A percentile compares a stretch with the other conserved stretches of the same genome.
phyloP scores from a whole-genome alignment of 257 asterid genomes.

The Jaltomata sinuosa region DNA sequence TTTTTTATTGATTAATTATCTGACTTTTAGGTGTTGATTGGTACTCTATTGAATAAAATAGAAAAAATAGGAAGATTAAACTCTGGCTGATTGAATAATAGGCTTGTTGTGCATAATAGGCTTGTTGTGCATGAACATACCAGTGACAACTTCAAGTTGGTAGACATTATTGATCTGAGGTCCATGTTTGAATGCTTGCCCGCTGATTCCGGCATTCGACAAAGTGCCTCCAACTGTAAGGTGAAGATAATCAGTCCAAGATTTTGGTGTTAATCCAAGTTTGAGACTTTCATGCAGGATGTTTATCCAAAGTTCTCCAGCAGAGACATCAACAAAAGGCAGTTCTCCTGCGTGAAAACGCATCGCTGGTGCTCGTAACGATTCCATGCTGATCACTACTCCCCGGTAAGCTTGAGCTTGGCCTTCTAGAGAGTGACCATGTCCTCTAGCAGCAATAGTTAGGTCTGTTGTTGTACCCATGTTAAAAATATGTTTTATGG shows the following conservation, averaged over 20 bases:
- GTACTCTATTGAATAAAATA: background rate
- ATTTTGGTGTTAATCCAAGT: slow-evolving; percentile 71
- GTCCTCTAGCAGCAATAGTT: slow-evolving; percentile 82
- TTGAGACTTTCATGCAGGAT: slow-evolving; percentile 69
- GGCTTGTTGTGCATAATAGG: background rate
- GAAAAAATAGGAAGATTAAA: background rate
- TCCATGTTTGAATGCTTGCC: slow-evolving; percentile 87
- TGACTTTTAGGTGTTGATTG: background rate
- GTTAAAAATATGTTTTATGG: slow-evolving; percentile 34
- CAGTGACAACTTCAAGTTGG: slow-evolving; percentile 88
- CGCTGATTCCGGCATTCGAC: slow-evolving; percentile 91
- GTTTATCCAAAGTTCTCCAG: slow-evolving; percentile 81
- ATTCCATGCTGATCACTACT: slow-evolving; percentile 60
- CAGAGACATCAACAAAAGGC: slow-evolving; percentile 76
- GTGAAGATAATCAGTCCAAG: slow-evolving; percentile 95
- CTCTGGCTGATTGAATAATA: background rate
- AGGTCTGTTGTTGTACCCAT: slow-evolving; percentile 39
- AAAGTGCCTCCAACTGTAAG: slow-evolving; percentile 91
- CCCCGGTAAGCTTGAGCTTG: slow-evolving; percentile 80
- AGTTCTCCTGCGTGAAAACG: slow-evolving; percentile 29
- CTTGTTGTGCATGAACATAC: slow-evolving; percentile 12
- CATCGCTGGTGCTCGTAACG: slow-evolving; percentile 39
- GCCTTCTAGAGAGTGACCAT: slow-evolving; percentile 75
- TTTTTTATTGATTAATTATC: background rate
- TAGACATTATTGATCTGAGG: slow-evolving; percentile 90